Base-by-base conservation (phyloP, 176 grass and related monocot genomes). In the Bothriochloa decipiens region DNA sequence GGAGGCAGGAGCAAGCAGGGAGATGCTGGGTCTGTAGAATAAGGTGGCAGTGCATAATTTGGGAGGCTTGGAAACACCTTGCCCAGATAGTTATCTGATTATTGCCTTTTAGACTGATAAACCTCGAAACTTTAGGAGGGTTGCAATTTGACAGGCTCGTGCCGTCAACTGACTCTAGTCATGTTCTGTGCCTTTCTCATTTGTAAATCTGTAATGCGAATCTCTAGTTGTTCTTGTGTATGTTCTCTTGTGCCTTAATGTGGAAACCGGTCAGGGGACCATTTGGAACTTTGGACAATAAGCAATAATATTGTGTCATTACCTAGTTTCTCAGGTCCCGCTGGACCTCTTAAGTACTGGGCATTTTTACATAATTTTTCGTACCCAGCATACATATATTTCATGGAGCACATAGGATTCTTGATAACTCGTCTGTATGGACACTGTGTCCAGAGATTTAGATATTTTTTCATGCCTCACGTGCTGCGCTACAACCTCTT, bases 1-100 rank as follows among this genome's bases (percentile, higher is more conserved):
- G 46, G 81, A 73, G 22, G 37, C 69, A 0, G 39, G 37, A 16
- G 53, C 62, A 69, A 85, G 69, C 70, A 74, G 60, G 23, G 77
- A 29, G 3, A 62, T 60, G 82, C 29, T 81, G 62, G 83, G 78
- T 39, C 70, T 63, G 50, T 89, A 89, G 39, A 63, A 76, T 81
- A 49, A 7, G 26, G 47, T 20, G 81, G 14, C 2, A 35, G 43
- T 66, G 74, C 68, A 58, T 79, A 40, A 72, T 72, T 46, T 46
- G 26, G 35, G 39, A 80, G 37, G 75, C 23, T 53, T 77, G 61
- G 80, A 82, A 41, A 45, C 11, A 15, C 65, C 20, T 58, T 23
- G 49, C 36, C 66, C 43, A 70, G 67, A 55, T 65, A 82, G 46
- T 42, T 16, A 22, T 74, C 76, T 39, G 28, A 80, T 74, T 80